phyloP scores from a whole-genome alignment of 768 basidiomycete genomes.

The Termitomyces sp. region DNA sequence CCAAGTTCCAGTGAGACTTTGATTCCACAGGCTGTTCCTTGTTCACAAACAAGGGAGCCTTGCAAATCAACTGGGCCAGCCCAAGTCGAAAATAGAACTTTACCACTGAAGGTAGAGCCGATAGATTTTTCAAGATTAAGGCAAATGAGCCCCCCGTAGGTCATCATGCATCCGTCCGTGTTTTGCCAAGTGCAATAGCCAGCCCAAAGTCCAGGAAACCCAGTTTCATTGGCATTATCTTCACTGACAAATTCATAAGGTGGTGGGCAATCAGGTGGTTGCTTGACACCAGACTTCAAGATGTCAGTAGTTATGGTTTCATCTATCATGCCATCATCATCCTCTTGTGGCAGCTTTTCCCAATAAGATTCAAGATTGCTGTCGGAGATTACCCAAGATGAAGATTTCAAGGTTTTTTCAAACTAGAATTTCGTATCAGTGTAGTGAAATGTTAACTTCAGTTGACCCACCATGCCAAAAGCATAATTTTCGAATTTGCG shows the following conservation, averaged over 20 bases:
- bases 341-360: neutral
- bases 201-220: no score
- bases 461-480: constrained; percentile 3
- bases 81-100: no score
- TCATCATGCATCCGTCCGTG: no score
- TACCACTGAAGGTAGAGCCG: no score
- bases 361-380: no score
- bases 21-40: no score
- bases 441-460: neutral
- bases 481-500: constrained; percentile 2
- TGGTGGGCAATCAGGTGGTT: neutral
- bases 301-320: neutral
- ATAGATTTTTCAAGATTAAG: no score
- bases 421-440: neutral
- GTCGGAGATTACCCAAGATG: no score
- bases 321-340: neutral
- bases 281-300: neutral
- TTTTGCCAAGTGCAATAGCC: neutral
- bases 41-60: no score
- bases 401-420: neutral
- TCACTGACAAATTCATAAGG: no score
- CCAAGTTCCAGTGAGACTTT: neutral
- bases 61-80: no score
- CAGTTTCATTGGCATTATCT: no score
- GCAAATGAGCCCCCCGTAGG: neutral